phyloP scores from a whole-genome alignment of 805 yeast genomes.

The Candida anglica region DNA sequence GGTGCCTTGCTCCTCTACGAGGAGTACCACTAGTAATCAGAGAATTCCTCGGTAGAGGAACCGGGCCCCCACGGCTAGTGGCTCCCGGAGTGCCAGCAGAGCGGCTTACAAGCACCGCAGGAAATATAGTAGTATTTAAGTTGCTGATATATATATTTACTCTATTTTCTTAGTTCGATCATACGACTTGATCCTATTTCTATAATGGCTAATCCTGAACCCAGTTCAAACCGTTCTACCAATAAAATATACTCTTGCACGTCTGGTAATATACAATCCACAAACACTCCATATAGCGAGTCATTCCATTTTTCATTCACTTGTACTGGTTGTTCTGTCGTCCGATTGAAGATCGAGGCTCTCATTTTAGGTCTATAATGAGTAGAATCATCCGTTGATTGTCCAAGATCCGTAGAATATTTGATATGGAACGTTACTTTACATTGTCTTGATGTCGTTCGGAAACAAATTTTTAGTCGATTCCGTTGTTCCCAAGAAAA shows the following conservation, averaged over 20 bases:
- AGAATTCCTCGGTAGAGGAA: too few relatives aligned
- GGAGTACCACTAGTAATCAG: too few relatives aligned
- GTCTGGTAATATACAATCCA: constrained; percentile 21
- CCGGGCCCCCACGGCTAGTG: too few relatives aligned
- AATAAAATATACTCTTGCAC: constrained; percentile 34
- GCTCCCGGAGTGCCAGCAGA: too few relatives aligned
- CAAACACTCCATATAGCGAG: constrained; percentile 41
- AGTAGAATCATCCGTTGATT: constrained; percentile 9
- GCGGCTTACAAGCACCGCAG: too few relatives aligned
- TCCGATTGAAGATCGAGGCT: constrained; percentile 37
- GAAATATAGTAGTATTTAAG: too few relatives aligned
- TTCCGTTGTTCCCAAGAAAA: constrained; percentile 38
- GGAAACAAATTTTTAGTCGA: constrained; percentile 31
- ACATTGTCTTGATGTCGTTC: constrained; percentile 14
- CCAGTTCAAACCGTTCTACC: constrained; percentile 48
- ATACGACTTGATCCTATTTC: constrained; percentile 27
- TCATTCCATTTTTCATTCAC: constrained; percentile 38
- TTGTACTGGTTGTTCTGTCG: constrained; percentile 22
- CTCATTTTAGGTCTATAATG: constrained; percentile 45
- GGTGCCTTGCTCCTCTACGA: too few relatives aligned
- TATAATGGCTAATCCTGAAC: constrained; percentile 35
- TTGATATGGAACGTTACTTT: constrained; percentile 21
- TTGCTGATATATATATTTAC: too few relatives aligned
- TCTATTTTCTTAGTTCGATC: too few relatives aligned
- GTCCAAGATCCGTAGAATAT: constrained; percentile 11